These are phyloP conservation scores for Selaginella tamariscina DNA, from an alignment of 75 land plant species.

Conservation along the genomic window DNA sequence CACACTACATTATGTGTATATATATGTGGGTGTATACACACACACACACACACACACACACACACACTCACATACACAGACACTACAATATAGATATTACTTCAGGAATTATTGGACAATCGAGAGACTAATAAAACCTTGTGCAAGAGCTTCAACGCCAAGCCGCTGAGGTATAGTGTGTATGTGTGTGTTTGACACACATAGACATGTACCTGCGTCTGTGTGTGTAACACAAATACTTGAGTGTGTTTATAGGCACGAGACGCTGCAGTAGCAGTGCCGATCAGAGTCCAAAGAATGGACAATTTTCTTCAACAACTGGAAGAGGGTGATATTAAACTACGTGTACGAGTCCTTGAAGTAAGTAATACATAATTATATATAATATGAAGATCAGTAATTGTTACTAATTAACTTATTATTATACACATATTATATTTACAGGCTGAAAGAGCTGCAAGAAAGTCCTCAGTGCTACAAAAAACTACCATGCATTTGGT, in stretches of 20 bases:
- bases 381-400: too few relatives aligned
- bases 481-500: constrained; percentile 79
- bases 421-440: neutral
- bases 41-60: too few relatives aligned
- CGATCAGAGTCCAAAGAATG: constrained; percentile 68
- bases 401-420: too few relatives aligned
- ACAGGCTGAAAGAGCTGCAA: constrained; percentile 93
- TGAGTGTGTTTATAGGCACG: constrained; percentile 49
- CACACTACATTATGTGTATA: too few relatives aligned
- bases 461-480: constrained; percentile 70
- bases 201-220: neutral
- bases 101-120: constrained; percentile 34
- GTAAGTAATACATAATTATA: constrained; percentile 21
- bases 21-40: too few relatives aligned
- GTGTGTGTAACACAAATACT: neutral
- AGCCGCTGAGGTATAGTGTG: constrained; percentile 33
- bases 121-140: constrained; percentile 30
- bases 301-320: constrained; percentile 77
- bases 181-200: neutral
- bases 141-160: constrained; percentile 61
- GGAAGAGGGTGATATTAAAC: constrained; percentile 83
- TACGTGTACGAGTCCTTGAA: constrained; percentile 87
- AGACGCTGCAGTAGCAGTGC: constrained; percentile 75
- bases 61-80: too few relatives aligned
- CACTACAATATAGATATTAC: neutral